Evolutionary conservation across 1,139 yeast genomes (phyloP), one percentile per base, ranked within the genome.

Genomic region (Sugiyamaella japonica): DNA sequence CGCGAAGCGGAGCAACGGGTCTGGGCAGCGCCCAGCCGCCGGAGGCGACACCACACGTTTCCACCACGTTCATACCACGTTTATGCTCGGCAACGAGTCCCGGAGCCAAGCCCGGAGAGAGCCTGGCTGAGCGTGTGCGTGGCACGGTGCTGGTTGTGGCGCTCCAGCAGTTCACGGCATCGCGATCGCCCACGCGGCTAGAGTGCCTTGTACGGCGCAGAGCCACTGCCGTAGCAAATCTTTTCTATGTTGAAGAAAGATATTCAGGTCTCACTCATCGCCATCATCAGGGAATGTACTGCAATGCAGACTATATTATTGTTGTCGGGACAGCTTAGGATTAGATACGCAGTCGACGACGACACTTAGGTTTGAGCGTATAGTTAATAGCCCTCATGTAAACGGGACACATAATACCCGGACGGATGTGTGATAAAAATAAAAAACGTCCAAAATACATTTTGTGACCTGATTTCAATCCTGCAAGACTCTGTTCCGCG

Each of bases 41-140:
- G 25, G 25, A 20, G 25, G 25, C 25, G 25, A 20, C 25, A 0
- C 78, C 84, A 86, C 84, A 86, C 8, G 74, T 83, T 43, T 67
- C 86, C 52, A 62, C 73, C 0, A 20, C 34, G 15, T 34, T 46
- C 15, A 13, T 81, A 55, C 69, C 82, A 7, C 25, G 25, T 3
- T 20, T 20, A 17, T 12, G 20, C 17, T 37, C 9, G 17, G 25
- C 25, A 20, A 29, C 34, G 34, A 12, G 34, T 28, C 34, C 8
- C 9, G n/a, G 9, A 29, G 34, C 34, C 34, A 5, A 29, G 34
- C 9, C 34, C 9, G n/a, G 9, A 29, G 34, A 5, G 8, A 5
- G 7, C 8, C 9, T 10, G 34, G n/a, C 34, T 9, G n/a, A n/a
- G n/a, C n/a, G n/a, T n/a, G 34, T 3, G 8, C 3, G 34, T 9